Base-by-base conservation (phyloP, 2,329 filamentous ascomycete genomes). In the Penicillium sp. region DNA sequence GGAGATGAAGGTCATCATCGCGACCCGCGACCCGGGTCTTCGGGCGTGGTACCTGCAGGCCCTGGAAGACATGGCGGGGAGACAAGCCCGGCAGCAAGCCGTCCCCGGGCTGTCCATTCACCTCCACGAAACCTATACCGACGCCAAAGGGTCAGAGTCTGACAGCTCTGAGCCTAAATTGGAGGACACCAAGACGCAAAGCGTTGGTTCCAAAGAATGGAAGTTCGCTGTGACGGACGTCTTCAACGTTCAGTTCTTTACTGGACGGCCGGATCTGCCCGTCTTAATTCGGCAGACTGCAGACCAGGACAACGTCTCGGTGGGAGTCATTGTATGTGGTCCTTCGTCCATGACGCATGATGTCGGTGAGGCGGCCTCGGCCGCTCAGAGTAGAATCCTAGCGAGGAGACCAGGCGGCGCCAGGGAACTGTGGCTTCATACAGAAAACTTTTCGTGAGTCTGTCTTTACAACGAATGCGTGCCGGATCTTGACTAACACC, bases 401-500 rank as follows among this genome's bases (percentile, higher is more conserved):
- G 62, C 50, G 13, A 60, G 54, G 4, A 52, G 20, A 13, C 17
- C 47, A 1, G 55, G 50, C 11, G 28, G 5, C 43, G 46, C 46
- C 4, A 17, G 46, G 33, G 64, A 68, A 20, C 59, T 75, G 2
- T 74, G 71, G 56, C 45, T 76, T 40, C 72, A 75, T 56, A 64
- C 65, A 15, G 73, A 76, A 55, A 63, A 70, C 38, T 76, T 76
- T 46, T 67, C 64, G 47, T 73, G 53, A 68, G 69, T 68, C 62
- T 25, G 7, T 19, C 11, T n/a, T n/a, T n/a, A n/a, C n/a, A n/a
- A n/a, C n/a, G n/a, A n/a, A n/a, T n/a, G n/a, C n/a, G n/a, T n/a
- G n/a, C n/a, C n/a, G n/a, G n/a, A n/a, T n/a, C n/a, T n/a, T n/a
- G n/a, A n/a, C n/a, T n/a, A n/a, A n/a, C n/a, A n/a, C n/a, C n/a